Evolutionary conservation across 2,329 filamentous ascomycete genomes (phyloP), one percentile per base, ranked within the genome.

Genomic region (Penicillium expansum): DNA sequence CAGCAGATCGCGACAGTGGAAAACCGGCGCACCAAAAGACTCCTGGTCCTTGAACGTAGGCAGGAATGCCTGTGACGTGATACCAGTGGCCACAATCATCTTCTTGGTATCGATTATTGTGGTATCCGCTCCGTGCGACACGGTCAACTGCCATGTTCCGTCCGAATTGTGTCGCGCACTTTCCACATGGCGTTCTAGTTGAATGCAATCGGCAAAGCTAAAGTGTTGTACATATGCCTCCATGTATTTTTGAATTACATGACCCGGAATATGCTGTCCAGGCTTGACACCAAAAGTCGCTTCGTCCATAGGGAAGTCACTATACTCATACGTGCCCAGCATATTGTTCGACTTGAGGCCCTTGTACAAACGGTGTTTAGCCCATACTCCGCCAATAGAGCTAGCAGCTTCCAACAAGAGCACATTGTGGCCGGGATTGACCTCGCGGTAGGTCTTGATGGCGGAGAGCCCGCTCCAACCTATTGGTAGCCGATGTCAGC

Each of bases 281-380:
- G 70, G 64, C 49, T 78, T 67, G 22, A 79, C 71, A 0, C 74
- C 76, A 62, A 82, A 86, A 0, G 74, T 78, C 20, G 80, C 79
- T 8, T 76, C 71, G 56, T 81, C 78, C 85, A 92, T 88, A 18
- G 88, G 87, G 58, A 89, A 90, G 64, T 91, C 89, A 0, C 85
- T 84, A 65, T 83, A 91, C 70, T 92, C 87, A 63, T 87, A 90
- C 0, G 84, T 88, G 3, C 89, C 88, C 11, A 87, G 71, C 69
- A 90, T 81, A 66, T 92, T 92, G 72, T 93, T 92, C 52, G 83
- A 86, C 65, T 86, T 88, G 48, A 93, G 79, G 1, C 84, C 85
- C 0, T 85, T 83, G 69, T 92, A 79, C 0, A 91, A 73, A 1
- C 88, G 81, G 37, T 87, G 77, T 55, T 83, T 77, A 9, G 85